phyloP scores from a whole-genome alignment of 139 green algal species.

The Ettlia oleoabundans region DNA sequence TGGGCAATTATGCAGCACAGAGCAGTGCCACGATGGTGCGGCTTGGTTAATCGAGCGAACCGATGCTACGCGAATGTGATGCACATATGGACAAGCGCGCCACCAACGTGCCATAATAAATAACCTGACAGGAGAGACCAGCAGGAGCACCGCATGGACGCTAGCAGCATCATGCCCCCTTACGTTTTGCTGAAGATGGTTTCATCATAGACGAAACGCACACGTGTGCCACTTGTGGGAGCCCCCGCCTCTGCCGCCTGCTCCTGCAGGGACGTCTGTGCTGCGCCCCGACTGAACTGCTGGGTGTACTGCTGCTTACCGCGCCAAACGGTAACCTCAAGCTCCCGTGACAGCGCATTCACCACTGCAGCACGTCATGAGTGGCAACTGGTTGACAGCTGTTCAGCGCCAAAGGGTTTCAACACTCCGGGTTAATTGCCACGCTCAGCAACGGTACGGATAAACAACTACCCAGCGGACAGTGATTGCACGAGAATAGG shows the following conservation, averaged over 20 bases:
- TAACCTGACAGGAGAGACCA: no score
- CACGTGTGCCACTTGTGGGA: conserved; percentile 63
- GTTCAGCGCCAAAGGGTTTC: conserved; percentile 1
- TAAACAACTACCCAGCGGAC: no score
- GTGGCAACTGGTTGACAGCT: no score
- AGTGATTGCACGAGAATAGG: no score
- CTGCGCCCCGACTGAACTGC: conserved; percentile 70
- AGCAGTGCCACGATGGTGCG: no score
- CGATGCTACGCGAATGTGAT: no score
- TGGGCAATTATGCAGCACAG: no score
- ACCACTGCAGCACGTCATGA: conserved; percentile 5
- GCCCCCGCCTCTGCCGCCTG: background rate
- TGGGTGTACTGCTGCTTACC: conserved; percentile 71
- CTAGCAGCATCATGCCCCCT: background rate
- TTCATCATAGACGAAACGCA: conserved; percentile 89
- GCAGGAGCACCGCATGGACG: background rate
- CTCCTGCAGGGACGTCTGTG: conserved; percentile 35
- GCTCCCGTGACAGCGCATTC: conserved; percentile 90
- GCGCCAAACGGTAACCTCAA: conserved; percentile 83
- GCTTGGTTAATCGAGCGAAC: no score
- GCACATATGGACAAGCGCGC: no score
- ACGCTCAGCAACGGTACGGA: no score
- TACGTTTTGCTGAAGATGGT: conserved; percentile 74
- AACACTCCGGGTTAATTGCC: no score
- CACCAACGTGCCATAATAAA: no score